phyloP scores from a whole-genome alignment of 2,329 filamentous ascomycete species.

The Ophiostoma montium region DNA sequence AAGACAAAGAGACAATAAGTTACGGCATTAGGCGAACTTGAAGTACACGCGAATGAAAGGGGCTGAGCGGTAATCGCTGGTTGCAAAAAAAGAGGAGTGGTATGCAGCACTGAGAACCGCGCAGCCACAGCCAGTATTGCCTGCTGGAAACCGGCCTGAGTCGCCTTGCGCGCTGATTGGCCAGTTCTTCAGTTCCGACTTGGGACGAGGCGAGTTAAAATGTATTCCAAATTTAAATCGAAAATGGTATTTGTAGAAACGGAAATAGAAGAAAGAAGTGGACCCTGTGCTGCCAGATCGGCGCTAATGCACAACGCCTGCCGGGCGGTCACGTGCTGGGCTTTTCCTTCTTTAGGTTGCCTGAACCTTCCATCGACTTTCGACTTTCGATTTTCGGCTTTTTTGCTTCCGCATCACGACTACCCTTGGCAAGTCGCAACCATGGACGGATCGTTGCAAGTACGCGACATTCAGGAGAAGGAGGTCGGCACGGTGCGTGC shows the following conservation, averaged over 20 bases:
- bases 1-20: too few species aligned
- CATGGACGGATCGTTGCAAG: constrained; percentile 34
- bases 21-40: too few species aligned
- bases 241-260: background rate
- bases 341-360: background rate
- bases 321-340: constrained; percentile 7
- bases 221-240: background rate
- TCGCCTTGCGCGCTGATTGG: constrained; percentile 12
- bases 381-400: background rate
- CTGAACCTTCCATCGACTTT: background rate
- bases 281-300: constrained; percentile 9
- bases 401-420: background rate
- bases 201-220: constrained; percentile 8
- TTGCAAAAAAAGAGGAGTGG: too few species aligned
- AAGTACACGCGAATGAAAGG: too few species aligned
- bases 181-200: constrained; percentile 2
- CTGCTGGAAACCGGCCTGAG: too few species aligned
- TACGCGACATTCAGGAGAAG: constrained; percentile 72
- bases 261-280: constrained; percentile 6
- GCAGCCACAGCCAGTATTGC: too few species aligned
- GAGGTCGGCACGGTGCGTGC: constrained; percentile 43
- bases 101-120: too few species aligned
- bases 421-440: background rate
- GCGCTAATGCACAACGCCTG: constrained; percentile 14
- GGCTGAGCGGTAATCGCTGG: too few species aligned